Conservation (phyloP, 495 filamentous ascomycete genomes). For the Penicillium pancosmium region DNA sequence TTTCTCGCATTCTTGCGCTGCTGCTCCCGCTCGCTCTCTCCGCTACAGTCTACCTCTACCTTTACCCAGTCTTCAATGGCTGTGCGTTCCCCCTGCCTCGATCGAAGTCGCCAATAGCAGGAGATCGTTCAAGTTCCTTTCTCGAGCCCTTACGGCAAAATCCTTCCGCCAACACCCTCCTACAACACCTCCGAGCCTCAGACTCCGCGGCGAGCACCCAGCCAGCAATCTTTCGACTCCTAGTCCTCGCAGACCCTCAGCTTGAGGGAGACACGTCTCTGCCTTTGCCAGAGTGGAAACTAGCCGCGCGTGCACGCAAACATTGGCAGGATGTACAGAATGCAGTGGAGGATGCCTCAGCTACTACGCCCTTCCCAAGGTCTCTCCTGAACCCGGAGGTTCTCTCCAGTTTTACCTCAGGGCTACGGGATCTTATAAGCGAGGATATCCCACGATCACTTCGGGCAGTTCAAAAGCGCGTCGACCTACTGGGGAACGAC, state of each 20-base stretch:
- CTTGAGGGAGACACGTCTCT: slow-evolving; percentile 91
- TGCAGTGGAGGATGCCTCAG: slow-evolving; percentile 19
- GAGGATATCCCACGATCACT: slow-evolving; percentile 67
- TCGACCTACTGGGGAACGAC: slow-evolving; percentile 93
- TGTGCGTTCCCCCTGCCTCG: slow-evolving; percentile 78
- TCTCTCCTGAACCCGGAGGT: slow-evolving; percentile 26
- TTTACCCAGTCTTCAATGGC: slow-evolving; percentile 79
- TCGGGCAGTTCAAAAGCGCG: slow-evolving; percentile 67
- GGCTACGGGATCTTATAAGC: slow-evolving; percentile 53
- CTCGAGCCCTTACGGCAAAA: slow-evolving; percentile 18
- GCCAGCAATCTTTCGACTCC: slow-evolving; percentile 74
- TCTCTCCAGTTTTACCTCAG: slow-evolving; percentile 46
- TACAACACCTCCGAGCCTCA: slow-evolving; percentile 45
- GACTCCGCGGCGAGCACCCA: slow-evolving; percentile 27
- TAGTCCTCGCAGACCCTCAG: slow-evolving; percentile 91
- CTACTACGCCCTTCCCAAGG: slow-evolving; percentile 17
- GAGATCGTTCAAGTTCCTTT: slow-evolving; percentile 9
- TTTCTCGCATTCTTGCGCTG: slow-evolving; percentile 63
- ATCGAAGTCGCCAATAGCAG: slow-evolving; percentile 6
- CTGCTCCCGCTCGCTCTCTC: slow-evolving; percentile 71
- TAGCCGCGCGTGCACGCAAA: slow-evolving; percentile 59
- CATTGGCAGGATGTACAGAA: slow-evolving; percentile 49
- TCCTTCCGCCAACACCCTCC: slow-evolving; percentile 50
- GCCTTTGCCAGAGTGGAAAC: slow-evolving; percentile 58
- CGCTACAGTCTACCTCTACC: slow-evolving; percentile 77